Evolutionary conservation across 371 early-diverging fungal species (phyloP).

Genomic region (Parasitella parasitica): DNA sequence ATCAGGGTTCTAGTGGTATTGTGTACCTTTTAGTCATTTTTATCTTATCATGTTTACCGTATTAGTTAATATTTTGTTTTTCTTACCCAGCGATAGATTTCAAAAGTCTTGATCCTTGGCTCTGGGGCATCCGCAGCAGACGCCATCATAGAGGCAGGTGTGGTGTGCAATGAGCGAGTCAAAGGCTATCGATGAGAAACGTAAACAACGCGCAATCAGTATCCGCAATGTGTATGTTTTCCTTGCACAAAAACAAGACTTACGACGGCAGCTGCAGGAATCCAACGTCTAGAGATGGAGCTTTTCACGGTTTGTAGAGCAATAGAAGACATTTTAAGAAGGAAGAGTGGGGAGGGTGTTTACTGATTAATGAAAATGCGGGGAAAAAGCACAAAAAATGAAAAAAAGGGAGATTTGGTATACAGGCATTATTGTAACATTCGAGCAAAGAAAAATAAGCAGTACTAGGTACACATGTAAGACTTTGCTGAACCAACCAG

Average conservation of each 20-base stretch:
- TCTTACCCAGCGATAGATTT: slow-evolving; percentile 85
- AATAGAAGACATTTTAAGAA: slow-evolving; percentile 18
- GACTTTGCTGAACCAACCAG: not conserved
- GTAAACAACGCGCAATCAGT: not conserved
- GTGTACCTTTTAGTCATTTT: not conserved
- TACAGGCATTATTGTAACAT: not conserved
- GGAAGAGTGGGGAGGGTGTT: slow-evolving; percentile 5
- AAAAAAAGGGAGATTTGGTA: not conserved
- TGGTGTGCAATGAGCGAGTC: slow-evolving; percentile 40
- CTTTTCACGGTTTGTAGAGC: slow-evolving; percentile 20
- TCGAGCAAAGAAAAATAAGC: not conserved
- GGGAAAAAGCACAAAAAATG: not conserved
- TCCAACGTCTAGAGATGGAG: slow-evolving; percentile 20
- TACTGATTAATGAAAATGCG: slow-evolving; percentile 1
- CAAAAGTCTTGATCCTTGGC: slow-evolving; percentile 70
- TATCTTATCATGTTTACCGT: slow-evolving; percentile 4
- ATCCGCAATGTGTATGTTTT: not conserved
- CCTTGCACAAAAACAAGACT: not conserved
- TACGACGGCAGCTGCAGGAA: slow-evolving; percentile 18
- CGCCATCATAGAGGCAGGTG: slow-evolving; percentile 37
- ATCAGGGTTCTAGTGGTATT: slow-evolving; percentile 65
- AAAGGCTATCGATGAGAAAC: slow-evolving; percentile 30
- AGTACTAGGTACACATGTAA: not conserved
- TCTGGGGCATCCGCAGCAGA: slow-evolving; percentile 44
- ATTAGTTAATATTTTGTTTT: not conserved